Conservation (phyloP, 2,329 filamentous ascomycete genomes). For the Dryadomyces quercus-mongolicae region DNA sequence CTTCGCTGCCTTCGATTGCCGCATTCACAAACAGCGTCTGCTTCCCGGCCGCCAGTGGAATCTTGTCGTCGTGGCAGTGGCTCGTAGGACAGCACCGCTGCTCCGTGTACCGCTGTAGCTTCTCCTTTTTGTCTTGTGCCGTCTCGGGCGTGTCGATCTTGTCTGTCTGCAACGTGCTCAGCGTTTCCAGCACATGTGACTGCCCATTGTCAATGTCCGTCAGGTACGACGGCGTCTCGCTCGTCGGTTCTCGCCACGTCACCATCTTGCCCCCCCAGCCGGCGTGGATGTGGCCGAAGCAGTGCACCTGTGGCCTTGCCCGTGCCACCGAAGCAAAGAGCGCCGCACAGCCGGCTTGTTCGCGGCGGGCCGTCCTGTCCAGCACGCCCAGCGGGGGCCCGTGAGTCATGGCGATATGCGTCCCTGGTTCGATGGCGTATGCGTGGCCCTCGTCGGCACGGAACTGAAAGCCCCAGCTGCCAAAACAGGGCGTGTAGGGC, state of each 20-base stretch:
- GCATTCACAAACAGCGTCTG: constrained; percentile 46
- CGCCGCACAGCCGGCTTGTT: constrained; percentile 27
- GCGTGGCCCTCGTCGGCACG: constrained; percentile 21
- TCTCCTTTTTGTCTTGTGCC: background rate
- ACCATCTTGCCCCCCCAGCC: constrained; percentile 44
- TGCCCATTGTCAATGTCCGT: constrained; percentile 33
- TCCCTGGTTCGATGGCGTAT: constrained; percentile 21
- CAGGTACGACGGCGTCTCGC: constrained; percentile 27
- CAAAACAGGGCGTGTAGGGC: constrained; percentile 34
- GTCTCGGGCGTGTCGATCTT: constrained; percentile 1
- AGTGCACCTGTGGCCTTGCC: constrained; percentile 35
- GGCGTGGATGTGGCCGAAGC: constrained; percentile 49
- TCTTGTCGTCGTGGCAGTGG: background rate
- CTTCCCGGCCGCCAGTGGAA: constrained; percentile 18
- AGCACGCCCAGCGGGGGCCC: constrained; percentile 40
- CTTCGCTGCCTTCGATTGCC: constrained; percentile 24
- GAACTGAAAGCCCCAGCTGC: constrained; percentile 40
- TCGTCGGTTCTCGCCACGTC: constrained; percentile 28
- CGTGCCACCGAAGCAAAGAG: constrained; percentile 33
- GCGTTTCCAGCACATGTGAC: constrained; percentile 22
- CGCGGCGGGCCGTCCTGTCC: constrained; percentile 24
- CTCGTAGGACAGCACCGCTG: background rate
- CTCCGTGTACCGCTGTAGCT: background rate
- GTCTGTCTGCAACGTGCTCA: constrained; percentile 11
- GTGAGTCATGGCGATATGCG: constrained; percentile 41